These are phyloP conservation scores for Cystodermella granulosa DNA, from an alignment of 1,284 basidiomycete species.

Conservation along the genomic window DNA sequence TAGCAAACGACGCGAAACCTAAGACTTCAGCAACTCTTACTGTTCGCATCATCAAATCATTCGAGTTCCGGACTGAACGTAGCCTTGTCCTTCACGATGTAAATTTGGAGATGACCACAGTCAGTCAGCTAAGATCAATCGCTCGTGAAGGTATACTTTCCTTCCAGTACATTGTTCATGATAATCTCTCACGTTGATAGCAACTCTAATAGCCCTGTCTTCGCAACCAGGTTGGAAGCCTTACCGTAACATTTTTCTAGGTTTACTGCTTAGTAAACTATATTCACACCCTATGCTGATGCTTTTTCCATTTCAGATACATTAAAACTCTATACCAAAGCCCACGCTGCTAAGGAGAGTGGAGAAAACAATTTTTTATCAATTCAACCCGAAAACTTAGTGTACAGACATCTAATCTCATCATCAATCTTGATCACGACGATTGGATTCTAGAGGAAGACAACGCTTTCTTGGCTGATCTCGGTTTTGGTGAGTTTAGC, in stretches of 20 bases:
- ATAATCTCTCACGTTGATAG: background rate
- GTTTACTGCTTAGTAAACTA: slow-evolving; percentile 39
- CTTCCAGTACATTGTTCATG: background rate
- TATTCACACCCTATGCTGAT: slow-evolving; percentile 1
- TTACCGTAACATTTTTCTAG: slow-evolving; percentile 67
- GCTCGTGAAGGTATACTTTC: slow-evolving; percentile 53
- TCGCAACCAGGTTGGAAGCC: slow-evolving; percentile 80
- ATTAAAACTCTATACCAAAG: slow-evolving; percentile 88
- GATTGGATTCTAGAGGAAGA: slow-evolving; percentile 83
- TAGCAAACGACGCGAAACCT: slow-evolving; percentile 65
- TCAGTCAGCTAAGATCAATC: slow-evolving; percentile 69
- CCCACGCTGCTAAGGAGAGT: slow-evolving; percentile 87
- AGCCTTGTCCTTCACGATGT: slow-evolving; percentile 79
- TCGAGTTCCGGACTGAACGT: slow-evolving; percentile 87
- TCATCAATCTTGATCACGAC: slow-evolving; percentile 92
- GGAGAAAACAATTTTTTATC: background rate
- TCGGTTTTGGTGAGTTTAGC: slow-evolving; percentile 65
- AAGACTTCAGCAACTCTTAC: slow-evolving; percentile 76
- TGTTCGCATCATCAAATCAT: slow-evolving; percentile 92
- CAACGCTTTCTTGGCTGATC: slow-evolving; percentile 55
- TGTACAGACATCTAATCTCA: slow-evolving; percentile 81
- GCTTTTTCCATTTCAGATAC: slow-evolving; percentile 58
- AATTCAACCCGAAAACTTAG: background rate
- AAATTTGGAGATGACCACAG: slow-evolving; percentile 75
- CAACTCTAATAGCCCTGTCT: slow-evolving; percentile 7